Evolutionary conservation across 2,329 filamentous ascomycete genomes (phyloP).

Genomic region (Pseudogymnoascus sp.): DNA sequence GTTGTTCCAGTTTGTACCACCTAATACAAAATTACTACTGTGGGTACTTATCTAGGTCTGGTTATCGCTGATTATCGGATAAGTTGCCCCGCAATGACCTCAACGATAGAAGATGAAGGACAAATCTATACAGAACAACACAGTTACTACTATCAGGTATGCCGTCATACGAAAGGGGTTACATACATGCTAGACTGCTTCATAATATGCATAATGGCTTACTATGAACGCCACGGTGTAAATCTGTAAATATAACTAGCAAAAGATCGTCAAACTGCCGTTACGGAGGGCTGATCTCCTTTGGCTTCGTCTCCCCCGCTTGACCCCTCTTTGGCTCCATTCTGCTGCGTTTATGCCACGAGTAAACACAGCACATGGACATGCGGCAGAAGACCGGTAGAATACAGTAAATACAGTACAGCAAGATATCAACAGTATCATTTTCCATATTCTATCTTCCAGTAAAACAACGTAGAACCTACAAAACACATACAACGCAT

Average conservation of each 20-base stretch:
- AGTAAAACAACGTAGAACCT: not conserved
- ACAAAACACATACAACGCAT: not conserved
- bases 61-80: not conserved
- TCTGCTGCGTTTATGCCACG: not conserved
- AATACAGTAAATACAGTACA: not conserved
- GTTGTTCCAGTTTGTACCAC: no score
- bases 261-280: conserved; percentile 1
- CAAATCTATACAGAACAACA: not conserved
- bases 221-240: not conserved
- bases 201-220: not conserved
- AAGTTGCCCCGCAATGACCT: conserved; percentile 5
- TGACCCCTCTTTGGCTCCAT: not conserved
- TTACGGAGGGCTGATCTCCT: not conserved
- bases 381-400: not conserved
- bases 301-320: not conserved
- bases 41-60: not conserved
- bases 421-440: not conserved
- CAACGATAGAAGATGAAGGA: not conserved
- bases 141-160: not conserved
- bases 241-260: not conserved
- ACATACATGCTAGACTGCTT: not conserved
- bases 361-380: not conserved
- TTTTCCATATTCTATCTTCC: not conserved
- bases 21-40: no score
- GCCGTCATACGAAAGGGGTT: not conserved